Evolutionary conservation across 1,284 basidiomycete species (phyloP).

Genomic region (Ustilago loliicola): DNA sequence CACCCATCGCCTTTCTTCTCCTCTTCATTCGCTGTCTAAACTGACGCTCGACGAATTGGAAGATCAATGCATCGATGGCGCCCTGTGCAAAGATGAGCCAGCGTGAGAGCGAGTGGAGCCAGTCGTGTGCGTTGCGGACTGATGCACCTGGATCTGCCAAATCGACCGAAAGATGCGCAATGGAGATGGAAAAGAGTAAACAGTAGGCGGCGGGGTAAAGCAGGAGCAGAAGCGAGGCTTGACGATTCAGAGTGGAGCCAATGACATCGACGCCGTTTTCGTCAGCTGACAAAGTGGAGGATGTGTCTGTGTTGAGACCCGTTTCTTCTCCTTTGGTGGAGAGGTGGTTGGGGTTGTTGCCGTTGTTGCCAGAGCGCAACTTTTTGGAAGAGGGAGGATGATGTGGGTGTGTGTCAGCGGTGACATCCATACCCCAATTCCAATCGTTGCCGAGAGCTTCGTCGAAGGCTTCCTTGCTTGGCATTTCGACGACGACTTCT

Average conservation of each 20-base stretch:
- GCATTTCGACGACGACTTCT: conserved; percentile 48
- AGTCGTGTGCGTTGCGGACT: conserved; percentile 35
- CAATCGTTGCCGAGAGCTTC: conserved; percentile 47
- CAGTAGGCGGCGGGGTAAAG: conserved; percentile 62
- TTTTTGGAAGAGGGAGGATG: background rate
- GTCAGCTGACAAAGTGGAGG: conserved; percentile 34
- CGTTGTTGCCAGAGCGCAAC: background rate
- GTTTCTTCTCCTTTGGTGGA: conserved; percentile 7
- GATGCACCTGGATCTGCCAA: conserved; percentile 33
- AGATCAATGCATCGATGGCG: conserved; percentile 61
- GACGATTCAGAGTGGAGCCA: conserved; percentile 62
- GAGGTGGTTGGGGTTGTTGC: no score
- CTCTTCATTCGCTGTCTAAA: conserved; percentile 60
- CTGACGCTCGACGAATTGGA: conserved; percentile 62
- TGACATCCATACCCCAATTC: conserved; percentile 61
- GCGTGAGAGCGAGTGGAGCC: conserved; percentile 46
- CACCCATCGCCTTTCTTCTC: conserved; percentile 55
- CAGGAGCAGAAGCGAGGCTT: conserved; percentile 58
- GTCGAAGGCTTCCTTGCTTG: conserved; percentile 52
- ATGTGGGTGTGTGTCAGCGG: background rate
- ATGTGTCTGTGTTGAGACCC: conserved; percentile 29
- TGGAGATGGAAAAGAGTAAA: conserved; percentile 58
- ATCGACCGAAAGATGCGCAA: conserved; percentile 54
- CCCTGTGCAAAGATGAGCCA: conserved; percentile 67
- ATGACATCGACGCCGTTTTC: conserved; percentile 58